A percentile compares a stretch with the other conserved stretches of the same genome.
These are phyloP conservation scores for Leccinum solheimii DNA, from an alignment of 1,284 basidiomycete species.

Conservation along the genomic window DNA sequence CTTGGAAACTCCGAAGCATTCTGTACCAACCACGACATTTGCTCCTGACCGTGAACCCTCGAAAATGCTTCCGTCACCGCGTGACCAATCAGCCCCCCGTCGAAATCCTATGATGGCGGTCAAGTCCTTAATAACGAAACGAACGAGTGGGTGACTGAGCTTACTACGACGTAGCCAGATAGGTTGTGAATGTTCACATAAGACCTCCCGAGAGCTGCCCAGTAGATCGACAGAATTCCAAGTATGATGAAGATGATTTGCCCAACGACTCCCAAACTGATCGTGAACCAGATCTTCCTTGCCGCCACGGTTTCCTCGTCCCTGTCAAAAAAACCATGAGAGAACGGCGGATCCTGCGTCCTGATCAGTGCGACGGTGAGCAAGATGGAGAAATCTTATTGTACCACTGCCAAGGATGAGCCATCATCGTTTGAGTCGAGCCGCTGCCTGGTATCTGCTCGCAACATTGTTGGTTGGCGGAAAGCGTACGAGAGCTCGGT, in stretches of 20 bases:
- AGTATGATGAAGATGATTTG: constrained; percentile 34
- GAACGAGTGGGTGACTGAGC: constrained; percentile 5
- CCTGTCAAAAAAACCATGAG: constrained; percentile 36
- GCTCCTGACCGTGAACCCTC: constrained; percentile 21
- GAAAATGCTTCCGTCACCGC: constrained; percentile 39
- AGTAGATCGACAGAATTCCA: constrained; percentile 39
- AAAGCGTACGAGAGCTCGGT: not conserved
- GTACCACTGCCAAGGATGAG: constrained; percentile 15
- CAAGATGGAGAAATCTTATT: not conserved
- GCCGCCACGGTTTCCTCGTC: constrained; percentile 35
- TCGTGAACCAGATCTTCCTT: constrained; percentile 35
- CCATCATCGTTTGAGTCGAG: not conserved
- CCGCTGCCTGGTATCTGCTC: not conserved
- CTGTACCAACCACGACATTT: constrained; percentile 42
- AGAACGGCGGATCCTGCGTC: constrained; percentile 34
- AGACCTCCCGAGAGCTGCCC: constrained; percentile 39
- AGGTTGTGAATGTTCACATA: constrained; percentile 36
- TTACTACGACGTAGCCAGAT: constrained; percentile 41
- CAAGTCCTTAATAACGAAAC: not conserved
- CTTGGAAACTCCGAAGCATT: constrained; percentile 43
- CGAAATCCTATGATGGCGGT: constrained; percentile 47
- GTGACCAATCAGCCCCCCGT: constrained; percentile 47
- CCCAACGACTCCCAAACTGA: constrained; percentile 25
- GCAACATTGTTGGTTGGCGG: constrained; percentile 7
- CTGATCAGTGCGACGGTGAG: constrained; percentile 25